phyloP scores from a whole-genome alignment of 257 asterid genomes.

The Anisodus tanguticus region DNA sequence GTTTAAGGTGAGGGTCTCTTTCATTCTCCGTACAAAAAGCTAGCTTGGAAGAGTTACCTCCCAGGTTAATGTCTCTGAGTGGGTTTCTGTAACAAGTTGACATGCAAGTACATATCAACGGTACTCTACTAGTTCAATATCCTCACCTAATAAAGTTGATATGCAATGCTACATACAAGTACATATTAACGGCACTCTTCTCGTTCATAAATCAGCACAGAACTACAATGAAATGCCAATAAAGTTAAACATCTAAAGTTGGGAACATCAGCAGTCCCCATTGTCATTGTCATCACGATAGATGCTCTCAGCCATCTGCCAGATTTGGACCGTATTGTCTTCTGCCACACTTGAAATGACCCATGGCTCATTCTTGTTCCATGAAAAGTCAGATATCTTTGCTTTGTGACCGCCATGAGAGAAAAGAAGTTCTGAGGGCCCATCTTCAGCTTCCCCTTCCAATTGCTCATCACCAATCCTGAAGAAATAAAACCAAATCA shows the following conservation, averaged over 20 bases:
- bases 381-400: constrained; percentile 87
- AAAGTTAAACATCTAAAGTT: constrained; percentile 7
- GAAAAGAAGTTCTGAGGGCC: constrained; percentile 94
- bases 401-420: constrained; percentile 98
- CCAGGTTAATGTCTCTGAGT: too few species aligned
- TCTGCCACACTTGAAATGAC: constrained; percentile 95
- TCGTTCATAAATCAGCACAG: not conserved
- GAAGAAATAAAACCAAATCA: constrained; percentile 21
- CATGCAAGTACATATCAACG: not conserved
- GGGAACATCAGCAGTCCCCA: constrained; percentile 33
- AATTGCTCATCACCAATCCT: constrained; percentile 96
- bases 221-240: not conserved
- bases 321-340: constrained; percentile 84
- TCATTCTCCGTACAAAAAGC: not conserved
- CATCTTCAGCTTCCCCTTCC: constrained; percentile 99
- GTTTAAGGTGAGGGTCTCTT: constrained; percentile 35
- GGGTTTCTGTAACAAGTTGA: not conserved
- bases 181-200: not conserved
- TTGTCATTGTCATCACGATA: constrained; percentile 69
- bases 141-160: too few species aligned
- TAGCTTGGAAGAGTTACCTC: too few species aligned
- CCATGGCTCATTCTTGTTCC: constrained; percentile 91
- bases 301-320: constrained; percentile 87
- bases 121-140: not conserved
- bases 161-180: not conserved